A percentile compares a stretch with the other conserved stretches of the same genome.
phyloP scores from a whole-genome alignment of 2,329 filamentous ascomycete genomes.

The Aureobasidium sp. region DNA sequence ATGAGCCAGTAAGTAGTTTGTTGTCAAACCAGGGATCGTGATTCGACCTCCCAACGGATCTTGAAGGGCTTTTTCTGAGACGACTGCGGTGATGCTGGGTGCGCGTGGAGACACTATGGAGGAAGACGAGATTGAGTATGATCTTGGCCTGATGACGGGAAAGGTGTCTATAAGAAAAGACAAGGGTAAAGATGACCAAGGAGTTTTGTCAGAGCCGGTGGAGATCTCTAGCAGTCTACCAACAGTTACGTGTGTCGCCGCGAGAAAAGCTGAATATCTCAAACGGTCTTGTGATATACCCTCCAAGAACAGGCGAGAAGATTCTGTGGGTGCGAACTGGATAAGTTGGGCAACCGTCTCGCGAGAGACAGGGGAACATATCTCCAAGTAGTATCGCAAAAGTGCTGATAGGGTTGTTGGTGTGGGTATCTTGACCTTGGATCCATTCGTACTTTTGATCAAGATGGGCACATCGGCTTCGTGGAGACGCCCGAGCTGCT shows the following conservation, averaged over 20 bases:
- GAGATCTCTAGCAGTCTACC: neutral
- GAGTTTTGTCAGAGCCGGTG: neutral
- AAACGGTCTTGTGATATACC: neutral
- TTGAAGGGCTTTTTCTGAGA: neutral
- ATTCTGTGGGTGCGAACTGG: slow-evolving; percentile 34
- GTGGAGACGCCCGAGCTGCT: slow-evolving; percentile 24
- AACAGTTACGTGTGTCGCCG: neutral
- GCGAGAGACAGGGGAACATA: slow-evolving; percentile 36
- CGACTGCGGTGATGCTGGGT: neutral
- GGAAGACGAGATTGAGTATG: neutral
- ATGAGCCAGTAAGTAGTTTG: slow-evolving; percentile 31
- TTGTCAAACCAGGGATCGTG: slow-evolving; percentile 21
- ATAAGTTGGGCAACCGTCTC: slow-evolving; percentile 33
- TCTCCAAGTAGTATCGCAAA: slow-evolving; percentile 43
- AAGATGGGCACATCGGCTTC: slow-evolving; percentile 23
- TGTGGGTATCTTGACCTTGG: slow-evolving; percentile 33
- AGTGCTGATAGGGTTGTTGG: slow-evolving; percentile 35
- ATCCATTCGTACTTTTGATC: slow-evolving; percentile 26
- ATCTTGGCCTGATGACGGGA: neutral
- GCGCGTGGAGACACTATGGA: neutral
- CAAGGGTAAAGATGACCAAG: neutral
- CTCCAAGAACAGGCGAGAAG: slow-evolving; percentile 19
- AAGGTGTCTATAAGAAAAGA: neutral
- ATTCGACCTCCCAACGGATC: neutral
- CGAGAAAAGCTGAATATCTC: neutral